A percentile compares a stretch with the other conserved stretches of the same genome.
Conservation (phyloP, 768 basidiomycete species). For the Serendipita sp. region DNA sequence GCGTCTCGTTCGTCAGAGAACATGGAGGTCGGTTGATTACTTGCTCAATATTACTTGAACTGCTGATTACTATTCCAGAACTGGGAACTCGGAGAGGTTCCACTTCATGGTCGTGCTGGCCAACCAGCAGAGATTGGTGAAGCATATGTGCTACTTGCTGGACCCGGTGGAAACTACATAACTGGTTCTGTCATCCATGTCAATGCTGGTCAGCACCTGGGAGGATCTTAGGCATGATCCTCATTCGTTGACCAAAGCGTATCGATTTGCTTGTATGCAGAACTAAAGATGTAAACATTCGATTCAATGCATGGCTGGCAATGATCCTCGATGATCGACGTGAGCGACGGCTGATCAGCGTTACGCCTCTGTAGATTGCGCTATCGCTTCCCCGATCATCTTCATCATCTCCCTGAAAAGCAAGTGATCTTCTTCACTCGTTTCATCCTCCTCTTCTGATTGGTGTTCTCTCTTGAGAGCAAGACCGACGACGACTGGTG, state of each 20-base stretch:
- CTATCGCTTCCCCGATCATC: too few species aligned
- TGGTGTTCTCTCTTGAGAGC: slow-evolving; percentile 28
- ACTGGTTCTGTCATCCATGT: slow-evolving; percentile 3
- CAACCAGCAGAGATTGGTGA: slow-evolving; percentile 5
- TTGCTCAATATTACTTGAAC: neutral
- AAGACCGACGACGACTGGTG: slow-evolving; percentile 59
- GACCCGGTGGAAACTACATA: slow-evolving; percentile 2
- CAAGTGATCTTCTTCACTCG: too few species aligned
- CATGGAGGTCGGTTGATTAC: slow-evolving; percentile 26
- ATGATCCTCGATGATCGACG: too few species aligned
- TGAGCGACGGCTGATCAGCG: too few species aligned
- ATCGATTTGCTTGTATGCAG: neutral
- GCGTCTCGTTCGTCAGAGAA: slow-evolving; percentile 36
- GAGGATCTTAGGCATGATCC: neutral
- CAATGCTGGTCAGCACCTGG: neutral
- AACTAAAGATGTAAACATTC: neutral
- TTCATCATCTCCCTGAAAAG: too few species aligned
- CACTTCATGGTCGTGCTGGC: neutral
- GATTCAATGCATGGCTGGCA: too few species aligned
- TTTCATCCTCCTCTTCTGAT: too few species aligned
- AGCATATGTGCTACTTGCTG: neutral
- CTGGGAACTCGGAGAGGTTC: neutral
- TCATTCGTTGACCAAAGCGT: neutral
- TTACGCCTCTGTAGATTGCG: too few species aligned
- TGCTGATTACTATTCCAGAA: neutral